These are phyloP conservation scores for Myxozyma udenii DNA, from an alignment of 805 yeast genomes.

Conservation along the genomic window DNA sequence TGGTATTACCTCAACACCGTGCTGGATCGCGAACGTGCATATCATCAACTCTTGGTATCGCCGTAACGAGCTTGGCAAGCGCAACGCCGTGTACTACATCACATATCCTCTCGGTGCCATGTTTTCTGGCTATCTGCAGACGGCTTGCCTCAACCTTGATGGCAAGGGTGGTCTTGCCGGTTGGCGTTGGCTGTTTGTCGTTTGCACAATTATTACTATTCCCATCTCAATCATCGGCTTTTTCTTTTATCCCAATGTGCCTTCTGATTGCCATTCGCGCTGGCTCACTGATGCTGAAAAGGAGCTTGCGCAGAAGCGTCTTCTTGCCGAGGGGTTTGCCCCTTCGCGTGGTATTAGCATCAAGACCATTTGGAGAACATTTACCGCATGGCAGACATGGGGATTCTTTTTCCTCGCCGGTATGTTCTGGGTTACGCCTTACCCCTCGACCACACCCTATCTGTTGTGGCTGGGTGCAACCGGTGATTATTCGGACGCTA, in stretches of 20 bases:
- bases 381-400: conserved; percentile 23
- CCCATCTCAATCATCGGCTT: conserved; percentile 39
- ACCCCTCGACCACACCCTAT: conserved; percentile 25
- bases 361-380: conserved; percentile 8
- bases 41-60: conserved; percentile 54
- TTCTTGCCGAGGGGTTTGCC: conserved; percentile 22
- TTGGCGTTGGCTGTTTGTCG: conserved; percentile 70
- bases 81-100: conserved; percentile 44
- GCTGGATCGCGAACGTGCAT: conserved; percentile 48
- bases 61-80: conserved; percentile 50
- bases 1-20: conserved; percentile 70
- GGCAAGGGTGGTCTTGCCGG: conserved; percentile 44
- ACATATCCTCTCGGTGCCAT: conserved; percentile 45
- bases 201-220: conserved; percentile 46
- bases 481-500: background rate
- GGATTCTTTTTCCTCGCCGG: conserved; percentile 20
- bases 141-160: conserved; percentile 50
- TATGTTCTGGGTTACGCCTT: conserved; percentile 24
- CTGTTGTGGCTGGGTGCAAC: conserved; percentile 19
- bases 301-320: conserved; percentile 29
- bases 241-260: conserved; percentile 51
- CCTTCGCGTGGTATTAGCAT: conserved; percentile 4
- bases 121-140: conserved; percentile 52
- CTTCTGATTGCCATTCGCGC: conserved; percentile 34
- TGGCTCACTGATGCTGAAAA: conserved; percentile 31